Evolutionary conservation across 1,284 basidiomycete species (phyloP), one percentile per base, ranked within the genome.

Genomic region (Sphaerobolus stellatus): DNA sequence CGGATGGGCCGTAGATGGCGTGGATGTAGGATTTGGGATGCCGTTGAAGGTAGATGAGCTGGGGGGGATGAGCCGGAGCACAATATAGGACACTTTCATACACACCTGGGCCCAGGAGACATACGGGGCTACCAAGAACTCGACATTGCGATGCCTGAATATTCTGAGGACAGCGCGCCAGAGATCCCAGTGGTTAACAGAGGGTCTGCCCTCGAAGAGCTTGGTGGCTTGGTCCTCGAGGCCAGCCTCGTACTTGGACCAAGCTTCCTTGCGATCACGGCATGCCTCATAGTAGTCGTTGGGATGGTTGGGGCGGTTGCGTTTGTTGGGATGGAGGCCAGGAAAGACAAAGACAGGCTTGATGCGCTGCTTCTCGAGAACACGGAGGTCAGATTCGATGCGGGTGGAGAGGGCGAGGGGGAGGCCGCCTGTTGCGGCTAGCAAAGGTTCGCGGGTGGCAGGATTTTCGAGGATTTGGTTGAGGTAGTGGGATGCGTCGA

Each of bases 291-390:
- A 80, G 62, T 84, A 76, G 62, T 88, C 88, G 65, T 80, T 74
- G 59, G 78, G 74, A 58, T 75, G 51, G 61, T 67, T 59, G 20
- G 76, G 77, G 65, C 84, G 86, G 74, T 76, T 79, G 54, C 86
- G 82, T 62, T 83, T 85, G 66, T 81, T 85, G 13, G 83, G 88
- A 3, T 79, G 70, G 34, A 97, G 76, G 14, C 96, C 96, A 40
- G 92, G 85, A 72, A 99, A 97, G 48, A 99, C 93, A 67, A 99
- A 98, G 31, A 99, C 93, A 25, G 96, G 97, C 70, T 97, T 98
- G 78, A 99, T 96, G 60, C 83, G 87, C 44, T 90, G 77, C 73
- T 88, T 89, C 79, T 98, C 95, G 64, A 98, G 85, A 8, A 83
- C 78, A 48, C 94, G 89, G 48, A 99, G 79, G 77, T 99, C 95